Base-by-base conservation (phyloP, 441 rosid species). In the Oxalis stricta region DNA sequence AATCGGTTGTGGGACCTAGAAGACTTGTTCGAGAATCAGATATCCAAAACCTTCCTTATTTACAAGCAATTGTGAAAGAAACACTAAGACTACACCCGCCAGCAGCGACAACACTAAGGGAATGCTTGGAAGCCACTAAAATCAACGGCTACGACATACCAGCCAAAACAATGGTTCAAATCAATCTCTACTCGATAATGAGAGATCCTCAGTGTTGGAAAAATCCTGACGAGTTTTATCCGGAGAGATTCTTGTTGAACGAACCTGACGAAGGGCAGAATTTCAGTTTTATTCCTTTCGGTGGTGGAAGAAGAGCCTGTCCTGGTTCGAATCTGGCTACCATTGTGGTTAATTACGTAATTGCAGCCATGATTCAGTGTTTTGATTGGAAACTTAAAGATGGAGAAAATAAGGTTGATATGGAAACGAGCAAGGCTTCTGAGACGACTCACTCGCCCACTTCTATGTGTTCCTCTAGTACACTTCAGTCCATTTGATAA, bases 141-240 rank as follows among this genome's bases (percentile, higher is more conserved):
- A 52, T 75, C 18, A 57, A 38, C 42, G 73, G 54, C 14, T 68
- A 17, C 47, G 61, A 65, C 34, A 45, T 63, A 42, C 60, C 68
- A 0, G 45, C 55, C 50, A 50, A 50, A 10, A 52, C 65, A 14
- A 19, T 52, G 0, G 45, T 63, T 28, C n/a, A 50, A 0, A 46
- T 68, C 8, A 66, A 68, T 23, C 4, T 46, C 10, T 71, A 57
- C 48, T 63, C 75, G 5, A 64, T 74, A 44, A 58, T 66, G 73
- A 63, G 67, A 29, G 77, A 75, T 40, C 73, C 69, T 1, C 10
- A 56, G 1, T 6, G 46, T 23, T 65, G 71, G 80, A 64, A 60
- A 0, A 40, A 23, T 23, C 28, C 28, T 23, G 7, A 23, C 7
- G 28, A 23, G 28, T 23, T 23, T 7, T 1, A 40, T 2, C 73